phyloP scores from a whole-genome alignment of 129 eudicot genomes.

The Helianthus annuus region HanXRQr2.0-SUNRISE NC_035437.2:158195930-158196429 shows the following conservation, averaged over 20 bases:
- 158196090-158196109: slow-evolving; percentile 55
- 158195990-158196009: slow-evolving; percentile 82
- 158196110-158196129: slow-evolving; percentile 90
- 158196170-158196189: slow-evolving; percentile 89
- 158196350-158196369: not conserved
- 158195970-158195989: slow-evolving; percentile 83
- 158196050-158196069: not conserved
- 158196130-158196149: slow-evolving; percentile 88
- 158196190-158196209: slow-evolving; percentile 92
- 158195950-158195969: slow-evolving; percentile 89
- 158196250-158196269: slow-evolving; percentile 96
- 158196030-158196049: slow-evolving; percentile 38
- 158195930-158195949: slow-evolving; percentile 75
- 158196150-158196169: slow-evolving; percentile 94
- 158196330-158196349: too few species aligned
- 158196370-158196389: slow-evolving; percentile 80
- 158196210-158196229: slow-evolving; percentile 95
- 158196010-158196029: slow-evolving; percentile 64
- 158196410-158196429: slow-evolving; percentile 91
- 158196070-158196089: not conserved
- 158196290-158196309: not conserved
- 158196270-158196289: not conserved
- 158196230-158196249: slow-evolving; percentile 82
- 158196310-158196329: too few species aligned
- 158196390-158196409: slow-evolving; percentile 95